Conservation (phyloP, 2,329 filamentous ascomycete species). For the Chaetoscypha palmicola region DNA sequence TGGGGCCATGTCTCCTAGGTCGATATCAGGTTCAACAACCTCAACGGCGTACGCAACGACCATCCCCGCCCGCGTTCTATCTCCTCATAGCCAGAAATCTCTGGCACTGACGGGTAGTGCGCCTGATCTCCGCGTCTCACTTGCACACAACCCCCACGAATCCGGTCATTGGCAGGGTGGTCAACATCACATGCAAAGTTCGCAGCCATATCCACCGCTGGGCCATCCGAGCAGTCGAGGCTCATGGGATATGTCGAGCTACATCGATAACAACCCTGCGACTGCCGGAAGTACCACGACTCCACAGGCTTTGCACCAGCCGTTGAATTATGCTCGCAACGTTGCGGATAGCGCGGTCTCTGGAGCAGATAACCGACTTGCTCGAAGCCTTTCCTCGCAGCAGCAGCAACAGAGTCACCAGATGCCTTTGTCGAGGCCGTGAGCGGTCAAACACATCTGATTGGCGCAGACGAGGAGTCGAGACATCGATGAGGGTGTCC, state of each 20-base stretch:
- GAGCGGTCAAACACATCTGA: conserved; percentile 15
- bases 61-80: conserved; percentile 24
- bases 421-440: conserved; percentile 24
- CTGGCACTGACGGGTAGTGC: conserved; percentile 22
- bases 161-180: conserved; percentile 24
- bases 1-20: conserved; percentile 28
- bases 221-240: conserved; percentile 18
- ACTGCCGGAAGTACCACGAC: conserved; percentile 24
- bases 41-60: conserved; percentile 23
- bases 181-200: conserved; percentile 26
- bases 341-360: conserved; percentile 20
- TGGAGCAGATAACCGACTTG: conserved; percentile 21
- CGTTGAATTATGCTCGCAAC: conserved; percentile 21
- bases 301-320: conserved; percentile 11
- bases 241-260: conserved; percentile 30
- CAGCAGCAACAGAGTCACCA: conserved; percentile 25
- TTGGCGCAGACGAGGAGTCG: conserved; percentile 13
- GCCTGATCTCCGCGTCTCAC: conserved; percentile 26
- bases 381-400: conserved; percentile 20
- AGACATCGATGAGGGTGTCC: conserved; percentile 24
- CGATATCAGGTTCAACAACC: conserved; percentile 26
- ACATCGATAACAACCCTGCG: conserved; percentile 27
- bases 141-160: conserved; percentile 24
- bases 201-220: conserved; percentile 21
- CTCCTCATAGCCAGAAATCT: conserved; percentile 25